These are phyloP conservation scores for Vaccinium darrowii DNA, from an alignment of 148 eudicot genomes.

Conservation along the genomic window DNA sequence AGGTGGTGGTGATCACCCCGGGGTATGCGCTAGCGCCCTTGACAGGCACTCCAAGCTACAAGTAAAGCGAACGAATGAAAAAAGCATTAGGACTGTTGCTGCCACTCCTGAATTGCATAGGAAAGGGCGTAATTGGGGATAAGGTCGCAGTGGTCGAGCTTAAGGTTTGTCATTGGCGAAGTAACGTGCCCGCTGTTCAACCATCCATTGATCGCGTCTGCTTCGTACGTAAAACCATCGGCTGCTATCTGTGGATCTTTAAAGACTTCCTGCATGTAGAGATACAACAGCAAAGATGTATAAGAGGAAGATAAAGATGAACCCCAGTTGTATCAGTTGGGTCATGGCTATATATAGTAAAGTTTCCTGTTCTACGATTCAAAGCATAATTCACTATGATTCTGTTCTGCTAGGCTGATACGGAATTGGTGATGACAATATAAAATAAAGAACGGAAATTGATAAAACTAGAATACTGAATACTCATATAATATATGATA, in stretches of 20 bases:
- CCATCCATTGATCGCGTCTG: constrained; percentile 83
- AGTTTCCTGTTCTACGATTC: not conserved
- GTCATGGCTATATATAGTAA: not conserved
- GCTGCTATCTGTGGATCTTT: constrained; percentile 81
- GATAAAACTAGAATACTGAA: not conserved
- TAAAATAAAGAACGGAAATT: not conserved
- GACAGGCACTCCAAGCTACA: not conserved
- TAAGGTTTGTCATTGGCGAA: constrained; percentile 91
- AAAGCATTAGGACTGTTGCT: constrained; percentile 35
- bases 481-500: not conserved
- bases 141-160: constrained; percentile 58
- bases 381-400: not conserved
- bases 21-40: too few relatives aligned
- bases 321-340: not conserved
- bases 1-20: too few relatives aligned
- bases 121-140: constrained; percentile 76
- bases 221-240: constrained; percentile 90
- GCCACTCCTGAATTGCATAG: constrained; percentile 82
- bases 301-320: not conserved
- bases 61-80: not conserved
- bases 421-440: not conserved
- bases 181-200: constrained; percentile 67
- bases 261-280: constrained; percentile 64
- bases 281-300: constrained; percentile 3
- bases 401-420: not conserved